Conservation (phyloP, 495 filamentous ascomycete genomes). For the Tetracladium setigerum region DNA sequence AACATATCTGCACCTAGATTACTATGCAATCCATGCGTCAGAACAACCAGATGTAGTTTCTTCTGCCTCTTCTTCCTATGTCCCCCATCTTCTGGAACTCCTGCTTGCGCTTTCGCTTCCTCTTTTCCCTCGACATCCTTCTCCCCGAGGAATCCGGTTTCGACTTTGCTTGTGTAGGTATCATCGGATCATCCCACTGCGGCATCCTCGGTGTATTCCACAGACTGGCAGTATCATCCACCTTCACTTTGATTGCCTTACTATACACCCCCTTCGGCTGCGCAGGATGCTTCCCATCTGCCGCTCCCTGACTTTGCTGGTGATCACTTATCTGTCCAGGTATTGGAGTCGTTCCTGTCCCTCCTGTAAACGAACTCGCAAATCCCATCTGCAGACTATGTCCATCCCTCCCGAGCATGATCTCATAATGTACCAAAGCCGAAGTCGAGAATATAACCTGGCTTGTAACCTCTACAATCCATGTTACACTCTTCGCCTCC, state of each 20-base stretch:
- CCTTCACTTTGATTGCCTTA: slow-evolving; percentile 60
- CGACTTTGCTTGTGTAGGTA: slow-evolving; percentile 10
- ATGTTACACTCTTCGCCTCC: slow-evolving; percentile 54
- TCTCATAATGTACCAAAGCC: slow-evolving; percentile 84
- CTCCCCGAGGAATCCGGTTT: slow-evolving; percentile 18
- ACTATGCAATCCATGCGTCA: slow-evolving; percentile 93
- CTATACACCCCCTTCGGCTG: slow-evolving; percentile 72
- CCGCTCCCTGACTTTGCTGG: slow-evolving; percentile 42
- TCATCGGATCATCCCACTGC: slow-evolving; percentile 41
- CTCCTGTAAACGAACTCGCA: slow-evolving; percentile 34
- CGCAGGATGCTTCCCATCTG: slow-evolving; percentile 38
- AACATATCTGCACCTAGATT: slow-evolving; percentile 98
- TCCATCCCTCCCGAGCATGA: slow-evolving; percentile 79
- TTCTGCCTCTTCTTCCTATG: slow-evolving; percentile 42
- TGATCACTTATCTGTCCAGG: slow-evolving; percentile 72
- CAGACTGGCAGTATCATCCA: slow-evolving; percentile 80
- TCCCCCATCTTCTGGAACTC: slow-evolving; percentile 20
- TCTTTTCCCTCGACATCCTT: slow-evolving; percentile 12
- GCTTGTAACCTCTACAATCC: slow-evolving; percentile 86
- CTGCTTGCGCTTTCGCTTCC: slow-evolving; percentile 18
- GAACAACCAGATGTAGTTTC: slow-evolving; percentile 80
- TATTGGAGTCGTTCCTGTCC: slow-evolving; percentile 28
- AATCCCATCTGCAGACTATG: slow-evolving; percentile 65
- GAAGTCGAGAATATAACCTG: slow-evolving; percentile 88
- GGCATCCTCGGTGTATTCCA: slow-evolving; percentile 89